Conservation (phyloP, 139 green algal species). For the Micromonas pusilla region DNA sequence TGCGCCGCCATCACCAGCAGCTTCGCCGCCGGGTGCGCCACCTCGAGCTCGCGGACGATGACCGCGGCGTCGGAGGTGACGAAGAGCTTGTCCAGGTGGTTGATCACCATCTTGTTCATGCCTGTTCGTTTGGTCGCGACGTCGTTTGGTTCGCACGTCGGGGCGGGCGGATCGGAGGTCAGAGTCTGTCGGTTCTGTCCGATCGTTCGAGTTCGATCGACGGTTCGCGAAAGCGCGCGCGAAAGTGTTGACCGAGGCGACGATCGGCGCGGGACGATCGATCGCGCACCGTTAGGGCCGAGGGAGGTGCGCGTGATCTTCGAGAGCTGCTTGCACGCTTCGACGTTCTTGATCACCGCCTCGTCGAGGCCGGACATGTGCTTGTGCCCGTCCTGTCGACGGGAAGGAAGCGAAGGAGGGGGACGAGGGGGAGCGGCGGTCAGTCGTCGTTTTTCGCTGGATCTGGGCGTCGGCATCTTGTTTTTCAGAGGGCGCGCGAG, state of each 20-base stretch:
- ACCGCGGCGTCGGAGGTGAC: conserved; percentile 93
- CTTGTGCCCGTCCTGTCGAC: conserved; percentile 86
- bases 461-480: background rate
- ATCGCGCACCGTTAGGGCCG: conserved; percentile 84
- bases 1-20: conserved; percentile 86
- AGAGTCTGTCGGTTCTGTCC: no score
- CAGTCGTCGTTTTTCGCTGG: background rate
- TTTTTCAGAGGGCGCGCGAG: background rate
- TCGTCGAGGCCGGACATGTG: conserved; percentile 90
- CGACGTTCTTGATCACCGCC: conserved; percentile 94
- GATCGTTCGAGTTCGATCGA: no score
- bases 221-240: no score
- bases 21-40: conserved; percentile 93
- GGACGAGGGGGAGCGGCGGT: background rate
- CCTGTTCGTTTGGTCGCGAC: conserved; percentile 47
- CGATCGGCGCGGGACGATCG: background rate
- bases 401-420: conserved; percentile 67
- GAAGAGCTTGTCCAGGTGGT: conserved; percentile 97
- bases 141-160: background rate
- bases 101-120: conserved; percentile 99
- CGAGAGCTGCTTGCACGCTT: conserved; percentile 90
- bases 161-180: background rate
- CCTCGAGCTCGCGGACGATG: conserved; percentile 92
- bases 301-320: conserved; percentile 87
- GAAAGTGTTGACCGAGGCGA: no score